Base-by-base conservation (phyloP, 768 basidiomycete genomes). In the Pluteus cervinus region DNA sequence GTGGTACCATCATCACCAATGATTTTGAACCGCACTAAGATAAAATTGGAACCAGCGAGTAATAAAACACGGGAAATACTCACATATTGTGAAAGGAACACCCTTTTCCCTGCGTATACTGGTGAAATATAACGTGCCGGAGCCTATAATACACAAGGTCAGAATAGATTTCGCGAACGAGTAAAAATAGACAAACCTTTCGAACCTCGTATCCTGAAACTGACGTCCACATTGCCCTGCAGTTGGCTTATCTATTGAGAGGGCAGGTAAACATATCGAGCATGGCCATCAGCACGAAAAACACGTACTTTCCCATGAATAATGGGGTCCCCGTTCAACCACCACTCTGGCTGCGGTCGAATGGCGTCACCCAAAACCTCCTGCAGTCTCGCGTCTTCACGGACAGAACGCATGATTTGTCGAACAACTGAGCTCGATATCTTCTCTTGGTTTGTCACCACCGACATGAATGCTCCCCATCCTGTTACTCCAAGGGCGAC, bases 41-140 rank as follows among this genome's bases (percentile, higher is more conserved):
- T 16, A 9, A 39, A 24, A 14, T 37, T 29, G 22, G 22, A 18
- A 21, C 48, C 18, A 43, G 44, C 7, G 15, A 26, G 16, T 36
- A 17, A 20, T 4, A 29, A 12, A 39, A 34, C 34, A n/a, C 24
- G 24, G 28, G n/a, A 9, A 11, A 16, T 4, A 71, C 81, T 44
- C 55, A 89, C 84, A 51, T 3, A 81, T 78, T 23, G 71, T 76
- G 54, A 84, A 88, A 1, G 72, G 73, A 26, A 71, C 61, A 7
- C 83, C 85, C 51, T 86, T 88, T 11, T 70, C 75, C 60, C 76
- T 81, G 29, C 86, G 71, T 39, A 89, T 81, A 54, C 84, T 87
- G 2, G 86, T 88, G 54, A 88, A 89, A 52, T 89, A 88, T 2
- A 88, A 55, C 12, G 84, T 89, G 5, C 86, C 86, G 14, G 76